Conservation (phyloP, 768 basidiomycete species). For the Boletus subparvulus region DNA sequence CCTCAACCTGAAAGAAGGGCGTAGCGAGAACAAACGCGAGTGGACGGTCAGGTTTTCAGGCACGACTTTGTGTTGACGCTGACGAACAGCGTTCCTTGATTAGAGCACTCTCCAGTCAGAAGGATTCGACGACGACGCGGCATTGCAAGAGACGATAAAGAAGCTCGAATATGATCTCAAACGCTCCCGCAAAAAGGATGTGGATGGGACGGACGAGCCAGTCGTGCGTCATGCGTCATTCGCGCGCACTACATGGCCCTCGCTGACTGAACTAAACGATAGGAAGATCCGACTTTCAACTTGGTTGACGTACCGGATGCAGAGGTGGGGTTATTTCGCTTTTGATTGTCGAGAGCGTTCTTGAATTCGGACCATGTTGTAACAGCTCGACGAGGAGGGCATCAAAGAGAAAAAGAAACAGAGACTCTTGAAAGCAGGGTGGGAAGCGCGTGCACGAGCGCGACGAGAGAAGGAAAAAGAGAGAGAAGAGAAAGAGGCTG, state of each 20-base stretch:
- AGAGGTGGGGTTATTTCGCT: slow-evolving; percentile 48
- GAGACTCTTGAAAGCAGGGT: slow-evolving; percentile 88
- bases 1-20: slow-evolving; percentile 60
- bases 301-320: slow-evolving; percentile 90
- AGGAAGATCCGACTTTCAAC: slow-evolving; percentile 87
- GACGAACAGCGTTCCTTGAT: neutral
- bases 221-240: slow-evolving; percentile 35
- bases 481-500: slow-evolving; percentile 61
- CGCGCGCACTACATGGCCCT: neutral
- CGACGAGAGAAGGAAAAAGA: slow-evolving; percentile 88
- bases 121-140: slow-evolving; percentile 76
- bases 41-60: slow-evolving; percentile 55
- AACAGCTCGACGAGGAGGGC: slow-evolving; percentile 81
- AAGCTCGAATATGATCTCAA: slow-evolving; percentile 80
- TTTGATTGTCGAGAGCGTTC: neutral
- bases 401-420: slow-evolving; percentile 95
- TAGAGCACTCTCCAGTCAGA: slow-evolving; percentile 63
- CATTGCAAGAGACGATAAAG: slow-evolving; percentile 79
- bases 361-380: neutral
- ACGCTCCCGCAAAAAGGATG: slow-evolving; percentile 78
- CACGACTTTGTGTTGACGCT: neutral
- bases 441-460: slow-evolving; percentile 82
- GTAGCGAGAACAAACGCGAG: slow-evolving; percentile 63
- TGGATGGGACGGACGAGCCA: slow-evolving; percentile 65
- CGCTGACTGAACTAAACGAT: slow-evolving; percentile 5